Percentiles rank a stretch among this genome's conserved stretches.
Evolutionary conservation across 768 basidiomycete genomes (phyloP).

Genomic region (Amyloporia xantha): DNA sequence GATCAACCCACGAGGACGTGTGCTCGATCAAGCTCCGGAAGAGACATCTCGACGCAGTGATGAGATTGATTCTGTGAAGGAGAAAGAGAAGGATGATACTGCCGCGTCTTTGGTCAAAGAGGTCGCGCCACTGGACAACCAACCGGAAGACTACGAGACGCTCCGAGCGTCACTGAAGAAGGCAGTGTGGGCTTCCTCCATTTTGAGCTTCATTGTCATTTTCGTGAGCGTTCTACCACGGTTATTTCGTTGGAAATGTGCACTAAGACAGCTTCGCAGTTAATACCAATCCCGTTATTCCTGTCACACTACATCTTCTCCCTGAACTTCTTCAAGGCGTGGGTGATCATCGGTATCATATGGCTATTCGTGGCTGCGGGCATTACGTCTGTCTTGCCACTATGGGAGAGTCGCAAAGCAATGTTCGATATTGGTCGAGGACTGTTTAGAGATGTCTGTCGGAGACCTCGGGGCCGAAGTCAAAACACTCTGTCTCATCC

Average conservation of each 20-base stretch:
- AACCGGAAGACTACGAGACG: background rate
- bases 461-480: too few relatives aligned
- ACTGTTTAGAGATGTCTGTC: background rate
- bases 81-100: background rate
- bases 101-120: background rate
- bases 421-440: background rate
- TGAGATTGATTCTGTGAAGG: background rate
- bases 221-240: background rate
- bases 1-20: conserved; percentile 1
- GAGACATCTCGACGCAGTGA: background rate
- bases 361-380: conserved; percentile 1
- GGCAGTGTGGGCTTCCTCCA: background rate
- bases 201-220: background rate
- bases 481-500: too few relatives aligned
- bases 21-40: background rate
- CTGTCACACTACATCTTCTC: background rate
- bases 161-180: background rate
- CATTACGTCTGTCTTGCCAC: background rate
- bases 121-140: background rate
- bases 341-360: background rate
- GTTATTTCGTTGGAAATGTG: background rate
- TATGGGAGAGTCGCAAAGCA: conserved; percentile 1
- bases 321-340: conserved; percentile 1
- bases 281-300: background rate
- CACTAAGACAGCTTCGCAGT: background rate